Base-by-base conservation (phyloP, 345 rosid species). In the Citrus trifoliata region DNA sequence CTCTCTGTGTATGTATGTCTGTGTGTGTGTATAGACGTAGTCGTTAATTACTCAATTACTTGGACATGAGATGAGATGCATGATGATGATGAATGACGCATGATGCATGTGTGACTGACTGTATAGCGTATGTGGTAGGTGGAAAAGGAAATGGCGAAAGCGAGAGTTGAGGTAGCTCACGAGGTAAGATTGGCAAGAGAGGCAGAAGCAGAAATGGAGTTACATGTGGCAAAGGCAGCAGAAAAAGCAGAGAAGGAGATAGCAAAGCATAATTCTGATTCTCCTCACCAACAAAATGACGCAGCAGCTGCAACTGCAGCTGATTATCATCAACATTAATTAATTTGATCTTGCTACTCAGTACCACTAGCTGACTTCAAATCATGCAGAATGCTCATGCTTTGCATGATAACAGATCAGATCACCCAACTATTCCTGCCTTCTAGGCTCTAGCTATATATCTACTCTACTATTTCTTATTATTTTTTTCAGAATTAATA, bases 101-200 rank as follows among this genome's bases (percentile, higher is more conserved):
- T 4, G 58, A 53, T 6, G 37, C 40, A 48, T 28, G 9, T 18
- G 51, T 46, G 51, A 13, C 5, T 46, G 5, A 46, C 16, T 46
- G 5, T 12, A 13, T 22, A 27, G 10, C n/a, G 4, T 46, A 18
- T 7, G 37, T 2, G 74, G 68, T 58, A 89, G 91, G 88, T 75
- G 27, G 87, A 88, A 81, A 87, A 84, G 81, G 89, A 87, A 2
- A 12, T 78, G 32, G 87, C 87, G 10, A 88, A 85, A 83, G 86
- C 90, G 0, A 78, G 87, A 74, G n/a, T 67, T 77, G 85, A 73
- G 7, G 63, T 88, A 14, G 93, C 93, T 46, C 88, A 84, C 18
- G 91, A 90, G 85, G 87, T 85, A 16, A 84, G 90, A 42, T 19
- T 87, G 85, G 90, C 93, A 4, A 84, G 14, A 73, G 93, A 84